A percentile compares a stretch with the other conserved stretches of the same genome.
Evolutionary conservation across 352 stramenopile genomes (phyloP).

Genomic region (Plasmopara muralis): DNA sequence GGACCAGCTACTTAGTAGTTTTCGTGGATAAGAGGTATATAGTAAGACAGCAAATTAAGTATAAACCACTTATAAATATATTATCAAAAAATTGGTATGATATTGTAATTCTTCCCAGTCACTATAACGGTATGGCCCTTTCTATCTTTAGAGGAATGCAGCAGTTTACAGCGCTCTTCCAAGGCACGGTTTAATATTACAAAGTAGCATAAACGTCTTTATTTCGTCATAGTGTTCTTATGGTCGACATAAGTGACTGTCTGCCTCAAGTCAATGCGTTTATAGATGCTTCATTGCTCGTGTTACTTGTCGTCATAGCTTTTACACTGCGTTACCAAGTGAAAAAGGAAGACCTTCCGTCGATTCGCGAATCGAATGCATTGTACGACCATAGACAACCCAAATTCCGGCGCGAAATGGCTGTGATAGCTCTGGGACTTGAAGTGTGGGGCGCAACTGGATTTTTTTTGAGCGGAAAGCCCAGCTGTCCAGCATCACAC

Average conservation of each 20-base stretch:
- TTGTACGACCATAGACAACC: conserved; percentile 8
- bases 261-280: conserved; percentile 15
- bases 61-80: too few relatives aligned
- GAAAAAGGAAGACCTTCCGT: not conserved
- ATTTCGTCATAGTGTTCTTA: conserved; percentile 1
- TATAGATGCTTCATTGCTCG: conserved; percentile 18
- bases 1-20: conserved; percentile 22
- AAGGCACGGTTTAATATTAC: too few relatives aligned
- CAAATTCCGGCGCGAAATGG: conserved; percentile 9
- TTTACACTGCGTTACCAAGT: conserved; percentile 7
- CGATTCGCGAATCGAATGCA: conserved; percentile 4
- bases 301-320: conserved; percentile 8
- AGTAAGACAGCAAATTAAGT: too few relatives aligned
- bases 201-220: not conserved
- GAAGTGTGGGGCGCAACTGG: conserved; percentile 12
- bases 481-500: conserved; percentile 4
- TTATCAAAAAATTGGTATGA: too few relatives aligned
- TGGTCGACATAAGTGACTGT: conserved; percentile 5
- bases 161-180: too few relatives aligned
- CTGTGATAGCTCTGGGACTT: conserved; percentile 3
- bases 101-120: too few relatives aligned
- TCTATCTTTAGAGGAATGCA: not conserved
- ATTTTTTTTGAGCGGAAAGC: conserved; percentile 7
- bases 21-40: conserved; percentile 6
- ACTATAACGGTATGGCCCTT: not conserved